phyloP scores from a whole-genome alignment of 805 yeast species.

The Naumovozyma baii region DNA sequence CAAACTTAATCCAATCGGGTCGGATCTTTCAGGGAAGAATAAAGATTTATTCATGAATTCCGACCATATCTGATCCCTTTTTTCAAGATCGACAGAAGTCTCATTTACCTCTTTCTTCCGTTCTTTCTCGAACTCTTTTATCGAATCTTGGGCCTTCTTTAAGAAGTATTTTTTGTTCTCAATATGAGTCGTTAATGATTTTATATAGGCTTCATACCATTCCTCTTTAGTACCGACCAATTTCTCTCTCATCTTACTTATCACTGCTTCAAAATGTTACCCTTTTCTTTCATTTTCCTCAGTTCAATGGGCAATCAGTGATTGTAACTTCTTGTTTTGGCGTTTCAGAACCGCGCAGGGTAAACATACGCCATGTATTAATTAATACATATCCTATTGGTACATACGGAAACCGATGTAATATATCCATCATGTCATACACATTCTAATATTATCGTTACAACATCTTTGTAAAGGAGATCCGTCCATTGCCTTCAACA shows the following conservation, averaged over 20 bases:
- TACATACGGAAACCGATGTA: too few relatives aligned
- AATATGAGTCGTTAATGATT: conserved; percentile 18
- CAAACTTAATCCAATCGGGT: conserved; percentile 25
- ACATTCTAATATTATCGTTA: too few relatives aligned
- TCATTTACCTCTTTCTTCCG: not conserved
- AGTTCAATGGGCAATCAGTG: too few relatives aligned
- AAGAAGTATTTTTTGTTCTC: conserved; percentile 21
- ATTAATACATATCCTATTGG: too few relatives aligned
- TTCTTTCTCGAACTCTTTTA: conserved; percentile 7
- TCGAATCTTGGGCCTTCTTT: conserved; percentile 16
- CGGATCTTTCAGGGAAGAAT: conserved; percentile 26
- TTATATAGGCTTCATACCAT: conserved; percentile 11
- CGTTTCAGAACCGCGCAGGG: too few relatives aligned
- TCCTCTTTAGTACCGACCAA: not conserved
- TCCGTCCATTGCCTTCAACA: too few relatives aligned
- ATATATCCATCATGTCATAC: too few relatives aligned
- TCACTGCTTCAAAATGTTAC: too few relatives aligned
- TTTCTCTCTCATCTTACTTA: not conserved
- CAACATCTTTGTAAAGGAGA: too few relatives aligned
- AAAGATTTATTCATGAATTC: conserved; percentile 18
- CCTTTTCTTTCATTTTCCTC: too few relatives aligned
- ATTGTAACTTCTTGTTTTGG: too few relatives aligned
- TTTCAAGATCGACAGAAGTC: conserved; percentile 1
- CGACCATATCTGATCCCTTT: conserved; percentile 10
- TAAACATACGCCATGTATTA: too few relatives aligned